Percentiles rank a stretch among this genome's conserved stretches.
Evolutionary conservation across 257 asterid genomes (phyloP).

Genomic region (Lantana camara): DNA sequence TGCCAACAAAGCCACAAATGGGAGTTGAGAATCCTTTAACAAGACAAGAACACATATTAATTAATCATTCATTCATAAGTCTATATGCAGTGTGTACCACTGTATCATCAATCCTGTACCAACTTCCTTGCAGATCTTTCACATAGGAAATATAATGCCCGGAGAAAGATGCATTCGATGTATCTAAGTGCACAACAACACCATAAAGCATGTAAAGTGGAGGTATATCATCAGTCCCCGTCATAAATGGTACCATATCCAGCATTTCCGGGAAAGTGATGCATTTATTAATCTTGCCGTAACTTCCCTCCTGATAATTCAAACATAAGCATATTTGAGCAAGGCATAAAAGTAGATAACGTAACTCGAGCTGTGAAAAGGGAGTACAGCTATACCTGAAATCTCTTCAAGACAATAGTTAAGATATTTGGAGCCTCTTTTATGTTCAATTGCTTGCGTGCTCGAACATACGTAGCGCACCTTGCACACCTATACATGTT

Average conservation of each 20-base stretch:
- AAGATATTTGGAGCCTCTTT: slow-evolving; percentile 87
- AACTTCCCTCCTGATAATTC: slow-evolving; percentile 69
- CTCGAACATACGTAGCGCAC: slow-evolving; percentile 77
- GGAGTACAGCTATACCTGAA: slow-evolving; percentile 75
- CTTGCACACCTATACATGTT: slow-evolving; percentile 87
- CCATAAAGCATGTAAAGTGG: slow-evolving; percentile 84
- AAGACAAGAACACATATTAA: neutral
- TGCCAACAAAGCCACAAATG: slow-evolving; percentile 31
- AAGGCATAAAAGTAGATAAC: slow-evolving; percentile 3
- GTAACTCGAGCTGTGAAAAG: neutral
- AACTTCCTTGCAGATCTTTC: slow-evolving; percentile 72
- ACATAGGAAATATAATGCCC: slow-evolving; percentile 83
- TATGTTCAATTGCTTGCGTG: slow-evolving; percentile 73
- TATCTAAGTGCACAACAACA: slow-evolving; percentile 81
- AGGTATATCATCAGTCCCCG: slow-evolving; percentile 75
- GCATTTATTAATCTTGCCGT: slow-evolving; percentile 84
- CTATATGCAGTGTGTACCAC: slow-evolving; percentile 45
- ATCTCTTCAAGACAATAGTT: slow-evolving; percentile 87
- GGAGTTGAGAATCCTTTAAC: slow-evolving; percentile 12
- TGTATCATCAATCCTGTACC: slow-evolving; percentile 85
- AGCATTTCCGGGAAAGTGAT: slow-evolving; percentile 79
- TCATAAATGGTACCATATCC: slow-evolving; percentile 83
- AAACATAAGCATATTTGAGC: slow-evolving; percentile 13
- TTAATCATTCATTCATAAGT: neutral
- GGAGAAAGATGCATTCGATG: slow-evolving; percentile 69